Percentiles rank a stretch among this genome's conserved stretches.
phyloP scores from a whole-genome alignment of 2,329 filamentous ascomycete genomes.

The Scedosporium minutisporum region DNA sequence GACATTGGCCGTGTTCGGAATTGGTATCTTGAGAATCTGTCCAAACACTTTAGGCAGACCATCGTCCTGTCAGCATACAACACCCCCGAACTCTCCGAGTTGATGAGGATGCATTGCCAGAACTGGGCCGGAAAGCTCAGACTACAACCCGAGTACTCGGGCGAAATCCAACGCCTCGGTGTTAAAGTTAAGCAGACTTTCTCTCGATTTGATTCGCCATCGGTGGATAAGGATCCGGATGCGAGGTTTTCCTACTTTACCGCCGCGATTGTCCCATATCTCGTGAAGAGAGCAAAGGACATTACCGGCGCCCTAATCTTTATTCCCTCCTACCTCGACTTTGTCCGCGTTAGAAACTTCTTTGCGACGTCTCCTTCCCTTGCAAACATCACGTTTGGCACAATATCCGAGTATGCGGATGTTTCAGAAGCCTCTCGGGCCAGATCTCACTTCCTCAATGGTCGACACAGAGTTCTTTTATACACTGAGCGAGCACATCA shows the following conservation, averaged over 20 bases:
- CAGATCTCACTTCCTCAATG: slow-evolving; percentile 76
- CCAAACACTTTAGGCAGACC: slow-evolving; percentile 74
- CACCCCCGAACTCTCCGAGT: slow-evolving; percentile 75
- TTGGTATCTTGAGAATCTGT: slow-evolving; percentile 89
- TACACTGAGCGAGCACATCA: slow-evolving; percentile 97
- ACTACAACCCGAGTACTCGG: slow-evolving; percentile 57
- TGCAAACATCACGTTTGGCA: slow-evolving; percentile 55
- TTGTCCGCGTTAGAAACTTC: slow-evolving; percentile 85
- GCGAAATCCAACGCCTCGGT: slow-evolving; percentile 63
- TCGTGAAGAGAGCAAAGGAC: slow-evolving; percentile 59
- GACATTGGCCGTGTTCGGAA: slow-evolving; percentile 84
- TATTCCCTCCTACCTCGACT: slow-evolving; percentile 89
- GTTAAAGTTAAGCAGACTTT: slow-evolving; percentile 78
- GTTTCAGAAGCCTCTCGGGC: slow-evolving; percentile 72
- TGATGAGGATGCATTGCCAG: slow-evolving; percentile 65
- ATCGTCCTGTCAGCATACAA: slow-evolving; percentile 73
- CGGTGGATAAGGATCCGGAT: slow-evolving; percentile 70
- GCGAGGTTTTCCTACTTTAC: slow-evolving; percentile 86
- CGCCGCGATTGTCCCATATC: slow-evolving; percentile 64
- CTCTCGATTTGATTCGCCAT: slow-evolving; percentile 67
- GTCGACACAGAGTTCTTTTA: slow-evolving; percentile 71
- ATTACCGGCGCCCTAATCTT: slow-evolving; percentile 70
- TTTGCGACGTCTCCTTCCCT: slow-evolving; percentile 63
- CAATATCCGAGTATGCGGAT: slow-evolving; percentile 81
- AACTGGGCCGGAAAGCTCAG: slow-evolving; percentile 77